phyloP scores from a whole-genome alignment of 305 asterid species.

The Withania somnifera region DNA sequence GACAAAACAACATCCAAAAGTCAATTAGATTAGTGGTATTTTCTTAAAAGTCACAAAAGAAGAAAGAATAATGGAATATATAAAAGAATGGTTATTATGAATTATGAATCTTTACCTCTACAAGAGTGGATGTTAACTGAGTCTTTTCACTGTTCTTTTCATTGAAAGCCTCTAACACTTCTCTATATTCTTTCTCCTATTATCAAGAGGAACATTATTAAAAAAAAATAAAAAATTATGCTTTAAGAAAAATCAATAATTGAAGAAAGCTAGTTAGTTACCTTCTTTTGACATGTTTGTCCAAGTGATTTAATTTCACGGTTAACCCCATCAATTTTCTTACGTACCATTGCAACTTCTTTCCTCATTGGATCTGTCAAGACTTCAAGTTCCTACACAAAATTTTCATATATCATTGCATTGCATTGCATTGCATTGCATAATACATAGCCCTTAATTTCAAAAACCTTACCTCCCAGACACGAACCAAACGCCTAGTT shows the following conservation, averaged over 20 bases:
- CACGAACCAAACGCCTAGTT: conserved; percentile 56
- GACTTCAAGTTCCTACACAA: conserved; percentile 60
- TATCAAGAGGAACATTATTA: not conserved
- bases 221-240: not conserved
- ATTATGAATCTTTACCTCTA: conserved; percentile 46
- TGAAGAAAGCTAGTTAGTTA: not conserved
- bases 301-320: conserved; percentile 75
- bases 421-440: no score
- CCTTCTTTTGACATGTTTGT: conserved; percentile 80
- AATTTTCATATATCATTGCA: no score
- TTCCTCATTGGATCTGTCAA: conserved; percentile 80
- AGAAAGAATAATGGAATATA: not conserved
- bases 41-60: not conserved
- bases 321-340: conserved; percentile 49
- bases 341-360: conserved; percentile 61
- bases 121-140: conserved; percentile 57
- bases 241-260: no score
- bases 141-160: conserved; percentile 77
- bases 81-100: not conserved
- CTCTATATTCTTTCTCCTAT: conserved; percentile 89
- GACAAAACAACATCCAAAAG: not conserved
- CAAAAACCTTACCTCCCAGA: conserved; percentile 61
- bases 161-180: conserved; percentile 61
- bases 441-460: no score
- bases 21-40: not conserved